Evolutionary conservation across 1,139 yeast species (phyloP).

Genomic region (Taphrina confusa): DNA sequence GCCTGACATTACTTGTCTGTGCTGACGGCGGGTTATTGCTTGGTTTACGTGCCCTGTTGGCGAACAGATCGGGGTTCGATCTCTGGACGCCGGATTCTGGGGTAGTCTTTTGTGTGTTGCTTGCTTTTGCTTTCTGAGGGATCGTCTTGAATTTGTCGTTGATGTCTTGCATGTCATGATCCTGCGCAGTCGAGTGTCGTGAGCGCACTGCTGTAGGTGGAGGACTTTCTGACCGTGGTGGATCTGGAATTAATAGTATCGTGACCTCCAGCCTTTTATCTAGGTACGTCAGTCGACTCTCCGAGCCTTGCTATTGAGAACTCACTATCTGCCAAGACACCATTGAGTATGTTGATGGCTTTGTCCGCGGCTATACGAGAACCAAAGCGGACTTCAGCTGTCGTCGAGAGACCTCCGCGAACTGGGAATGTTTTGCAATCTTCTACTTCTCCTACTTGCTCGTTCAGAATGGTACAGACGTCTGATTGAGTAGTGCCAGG

Average conservation of each 20-base stretch:
- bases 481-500: slow-evolving; percentile 30
- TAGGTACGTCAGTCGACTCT: background rate
- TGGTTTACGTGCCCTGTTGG: no score
- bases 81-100: no score
- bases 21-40: no score
- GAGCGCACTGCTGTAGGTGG: no score
- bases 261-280: slow-evolving; percentile 20
- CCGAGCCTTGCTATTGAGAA: background rate
- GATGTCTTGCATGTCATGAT: slow-evolving; percentile 7
- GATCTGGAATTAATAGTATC: slow-evolving; percentile 3
- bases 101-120: no score
- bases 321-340: slow-evolving; percentile 24
- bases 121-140: no score
- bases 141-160: background rate
- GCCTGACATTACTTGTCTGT: no score
- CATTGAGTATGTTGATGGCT: slow-evolving; percentile 21
- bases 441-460: slow-evolving; percentile 23
- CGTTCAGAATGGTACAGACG: slow-evolving; percentile 12
- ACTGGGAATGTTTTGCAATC: slow-evolving; percentile 21
- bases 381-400: slow-evolving; percentile 25
- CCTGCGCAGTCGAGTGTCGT: background rate
- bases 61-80: slow-evolving; percentile 1
- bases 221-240: background rate
- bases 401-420: slow-evolving; percentile 17
- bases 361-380: slow-evolving; percentile 30